These are phyloP conservation scores for Populus tremula DNA, from an alignment of 345 rosid genomes.

Conservation along the genomic window DNA sequence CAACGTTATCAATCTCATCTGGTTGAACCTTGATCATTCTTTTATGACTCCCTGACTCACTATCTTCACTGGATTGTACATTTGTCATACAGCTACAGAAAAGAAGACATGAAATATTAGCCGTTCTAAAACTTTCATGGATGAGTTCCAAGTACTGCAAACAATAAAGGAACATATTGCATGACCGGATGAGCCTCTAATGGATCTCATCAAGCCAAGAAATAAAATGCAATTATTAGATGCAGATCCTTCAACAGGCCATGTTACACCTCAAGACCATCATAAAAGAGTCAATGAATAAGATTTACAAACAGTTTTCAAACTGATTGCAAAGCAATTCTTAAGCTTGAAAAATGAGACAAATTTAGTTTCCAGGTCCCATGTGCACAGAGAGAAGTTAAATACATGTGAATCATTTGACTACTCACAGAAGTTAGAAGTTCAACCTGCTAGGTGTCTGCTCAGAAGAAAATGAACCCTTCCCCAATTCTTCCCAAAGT, in stretches of 20 bases:
- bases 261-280: neutral
- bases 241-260: neutral
- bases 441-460: constrained; percentile 62
- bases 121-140: neutral
- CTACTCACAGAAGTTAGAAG: constrained; percentile 2
- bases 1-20: constrained; percentile 8
- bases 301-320: neutral
- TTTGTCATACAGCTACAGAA: constrained; percentile 52
- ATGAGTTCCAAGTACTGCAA: neutral
- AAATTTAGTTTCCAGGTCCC: neutral
- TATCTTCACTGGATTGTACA: constrained; percentile 36
- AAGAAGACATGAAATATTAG: constrained; percentile 10
- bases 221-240: neutral
- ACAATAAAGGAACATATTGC: neutral
- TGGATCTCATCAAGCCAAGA: neutral
- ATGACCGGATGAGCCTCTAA: neutral
- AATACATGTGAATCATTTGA: neutral
- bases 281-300: neutral
- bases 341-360: neutral
- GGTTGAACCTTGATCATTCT: constrained; percentile 21
- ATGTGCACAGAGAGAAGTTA: neutral
- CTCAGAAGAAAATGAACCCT: constrained; percentile 45
- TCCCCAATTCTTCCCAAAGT: constrained; percentile 37
- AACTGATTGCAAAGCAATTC: neutral
- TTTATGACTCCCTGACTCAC: constrained; percentile 32